phyloP scores from a whole-genome alignment of 1,139 yeast genomes.

The Yamadazyma sp. region DNA sequence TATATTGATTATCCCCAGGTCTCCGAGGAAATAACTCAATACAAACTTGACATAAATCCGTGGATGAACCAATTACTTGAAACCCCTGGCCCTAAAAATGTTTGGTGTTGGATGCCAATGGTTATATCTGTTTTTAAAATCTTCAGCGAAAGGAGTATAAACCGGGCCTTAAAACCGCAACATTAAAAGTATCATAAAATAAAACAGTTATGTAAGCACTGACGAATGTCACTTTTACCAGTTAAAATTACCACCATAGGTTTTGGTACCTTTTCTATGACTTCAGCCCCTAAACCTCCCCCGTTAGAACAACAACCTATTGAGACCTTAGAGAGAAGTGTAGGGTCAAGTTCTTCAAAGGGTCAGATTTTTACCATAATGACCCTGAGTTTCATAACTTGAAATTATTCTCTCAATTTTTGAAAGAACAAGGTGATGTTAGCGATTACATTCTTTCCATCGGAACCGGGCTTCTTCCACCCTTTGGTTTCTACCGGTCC shows the following conservation, averaged over 20 bases:
- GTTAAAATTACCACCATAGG: conserved; percentile 31
- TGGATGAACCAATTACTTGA: too few relatives aligned
- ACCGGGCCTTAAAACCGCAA: too few relatives aligned
- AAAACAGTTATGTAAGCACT: too few relatives aligned
- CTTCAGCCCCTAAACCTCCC: conserved; percentile 50
- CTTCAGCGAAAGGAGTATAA: too few relatives aligned
- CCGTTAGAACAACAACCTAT: conserved; percentile 49
- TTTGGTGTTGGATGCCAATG: too few relatives aligned
- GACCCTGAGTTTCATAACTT: conserved; percentile 22
- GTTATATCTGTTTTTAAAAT: too few relatives aligned
- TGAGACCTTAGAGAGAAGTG: conserved; percentile 43
- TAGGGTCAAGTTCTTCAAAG: conserved; percentile 60
- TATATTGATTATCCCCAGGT: too few relatives aligned
- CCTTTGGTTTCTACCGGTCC: conserved; percentile 46
- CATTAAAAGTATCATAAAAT: too few relatives aligned
- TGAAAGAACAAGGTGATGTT: conserved; percentile 17
- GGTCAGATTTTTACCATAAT: conserved; percentile 70
- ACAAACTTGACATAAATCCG: too few relatives aligned
- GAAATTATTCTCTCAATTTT: conserved; percentile 6
- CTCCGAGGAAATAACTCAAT: too few relatives aligned
- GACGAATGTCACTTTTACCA: background rate
- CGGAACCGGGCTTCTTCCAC: conserved; percentile 35
- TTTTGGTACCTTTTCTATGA: conserved; percentile 65
- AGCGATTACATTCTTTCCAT: conserved; percentile 52
- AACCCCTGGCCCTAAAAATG: too few relatives aligned